A percentile compares a stretch with the other conserved stretches of the same genome.
Evolutionary conservation across 1,139 yeast genomes (phyloP).

Genomic region (Candida tetrigidarum): DNA sequence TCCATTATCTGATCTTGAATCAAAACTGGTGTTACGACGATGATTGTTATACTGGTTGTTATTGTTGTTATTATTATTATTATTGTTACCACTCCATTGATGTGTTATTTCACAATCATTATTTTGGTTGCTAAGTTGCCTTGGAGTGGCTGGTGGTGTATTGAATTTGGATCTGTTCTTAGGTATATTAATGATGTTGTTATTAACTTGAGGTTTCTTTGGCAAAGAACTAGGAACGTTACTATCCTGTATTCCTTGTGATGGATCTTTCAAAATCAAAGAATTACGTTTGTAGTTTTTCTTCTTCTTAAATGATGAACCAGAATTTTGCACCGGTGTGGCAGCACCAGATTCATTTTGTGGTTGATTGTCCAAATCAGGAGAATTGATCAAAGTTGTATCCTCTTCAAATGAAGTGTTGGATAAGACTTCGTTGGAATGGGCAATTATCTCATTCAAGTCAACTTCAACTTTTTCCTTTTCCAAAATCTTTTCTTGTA

Average conservation of each 20-base stretch:
- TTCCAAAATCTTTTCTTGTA: conserved; percentile 31
- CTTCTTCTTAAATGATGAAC: conserved; percentile 30
- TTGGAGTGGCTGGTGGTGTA: conserved; percentile 11
- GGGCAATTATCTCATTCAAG: conserved; percentile 37
- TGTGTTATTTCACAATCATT: conserved; percentile 13
- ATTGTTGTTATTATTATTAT: conserved; percentile 8
- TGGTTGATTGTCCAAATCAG: conserved; percentile 21
- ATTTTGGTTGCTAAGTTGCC: conserved; percentile 14
- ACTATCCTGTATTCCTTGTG: conserved; percentile 5
- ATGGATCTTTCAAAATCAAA: conserved; percentile 7
- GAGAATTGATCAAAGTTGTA: conserved; percentile 32
- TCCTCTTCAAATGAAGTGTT: conserved; percentile 39
- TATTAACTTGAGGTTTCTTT: conserved; percentile 22
- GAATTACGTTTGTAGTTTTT: conserved; percentile 36
- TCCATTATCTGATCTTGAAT: conserved; percentile 12
- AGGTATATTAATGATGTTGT: conserved; percentile 19
- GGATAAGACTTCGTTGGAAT: conserved; percentile 38
- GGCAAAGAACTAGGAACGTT: conserved; percentile 20
- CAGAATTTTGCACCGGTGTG: conserved; percentile 27
- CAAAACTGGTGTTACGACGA: conserved; percentile 6
- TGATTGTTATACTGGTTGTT: conserved; percentile 13
- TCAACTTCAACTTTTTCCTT: conserved; percentile 37
- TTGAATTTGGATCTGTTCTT: conserved; percentile 10
- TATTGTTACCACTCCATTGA: conserved; percentile 7
- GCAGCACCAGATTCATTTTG: conserved; percentile 13